These are phyloP conservation scores for Zygosaccharomyces bailii DNA, from an alignment of 805 yeast species.

Conservation along the genomic window DNA sequence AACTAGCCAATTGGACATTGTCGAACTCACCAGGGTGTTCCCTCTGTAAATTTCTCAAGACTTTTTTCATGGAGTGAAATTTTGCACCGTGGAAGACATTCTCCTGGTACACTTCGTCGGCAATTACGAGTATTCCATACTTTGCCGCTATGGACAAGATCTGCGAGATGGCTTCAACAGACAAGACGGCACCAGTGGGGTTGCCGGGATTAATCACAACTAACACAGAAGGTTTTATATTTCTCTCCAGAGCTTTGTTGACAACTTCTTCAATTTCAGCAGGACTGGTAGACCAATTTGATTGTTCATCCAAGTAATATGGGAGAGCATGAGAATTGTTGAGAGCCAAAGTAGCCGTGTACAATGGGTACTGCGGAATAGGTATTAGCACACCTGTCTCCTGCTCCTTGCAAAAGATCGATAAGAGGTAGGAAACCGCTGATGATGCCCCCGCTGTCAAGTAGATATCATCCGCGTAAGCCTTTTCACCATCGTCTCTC, in stretches of 20 bases:
- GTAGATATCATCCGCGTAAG: slow-evolving; percentile 70
- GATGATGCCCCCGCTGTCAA: slow-evolving; percentile 94
- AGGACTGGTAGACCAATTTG: slow-evolving; percentile 82
- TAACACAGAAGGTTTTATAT: slow-evolving; percentile 66
- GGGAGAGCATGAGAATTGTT: slow-evolving; percentile 81
- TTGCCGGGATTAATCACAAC: slow-evolving; percentile 98
- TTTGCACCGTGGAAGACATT: slow-evolving; percentile 72
- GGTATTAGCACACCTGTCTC: slow-evolving; percentile 85
- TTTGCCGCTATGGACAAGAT: slow-evolving; percentile 79
- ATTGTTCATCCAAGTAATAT: slow-evolving; percentile 75
- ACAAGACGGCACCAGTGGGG: slow-evolving; percentile 89
- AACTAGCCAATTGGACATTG: slow-evolving; percentile 81
- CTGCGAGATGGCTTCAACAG: slow-evolving; percentile 60
- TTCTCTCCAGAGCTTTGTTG: slow-evolving; percentile 45
- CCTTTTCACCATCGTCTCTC: slow-evolving; percentile 73
- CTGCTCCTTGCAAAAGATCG: slow-evolving; percentile 63
- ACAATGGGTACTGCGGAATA: slow-evolving; percentile 96
- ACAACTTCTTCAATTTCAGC: slow-evolving; percentile 56
- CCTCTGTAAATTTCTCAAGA: slow-evolving; percentile 60
- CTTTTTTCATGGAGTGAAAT: slow-evolving; percentile 81
- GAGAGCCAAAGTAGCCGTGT: slow-evolving; percentile 90
- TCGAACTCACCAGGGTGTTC: slow-evolving; percentile 54
- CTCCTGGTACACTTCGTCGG: slow-evolving; percentile 98
- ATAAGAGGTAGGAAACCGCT: slow-evolving; percentile 79
- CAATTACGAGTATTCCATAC: slow-evolving; percentile 79